phyloP scores from a whole-genome alignment of 2,329 filamentous ascomycete species.

The Talaromyces sp. region DNA sequence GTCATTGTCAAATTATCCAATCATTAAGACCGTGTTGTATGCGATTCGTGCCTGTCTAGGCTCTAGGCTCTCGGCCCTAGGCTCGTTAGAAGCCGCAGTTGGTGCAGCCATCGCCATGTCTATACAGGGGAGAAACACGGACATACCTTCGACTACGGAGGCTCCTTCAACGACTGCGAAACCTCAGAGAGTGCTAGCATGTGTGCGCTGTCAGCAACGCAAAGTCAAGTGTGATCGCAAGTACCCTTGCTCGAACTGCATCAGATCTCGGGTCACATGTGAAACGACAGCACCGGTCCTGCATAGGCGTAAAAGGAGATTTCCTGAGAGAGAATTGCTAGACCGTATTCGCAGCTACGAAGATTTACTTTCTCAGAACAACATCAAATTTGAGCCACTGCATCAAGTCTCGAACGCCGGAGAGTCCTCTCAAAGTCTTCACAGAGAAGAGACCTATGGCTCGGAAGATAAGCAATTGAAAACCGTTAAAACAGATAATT shows the following conservation, averaged over 20 bases:
- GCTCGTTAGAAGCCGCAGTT: neutral
- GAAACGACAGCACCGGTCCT: conserved; percentile 41
- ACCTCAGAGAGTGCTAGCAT: conserved; percentile 35
- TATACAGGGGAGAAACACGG: neutral
- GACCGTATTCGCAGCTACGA: conserved; percentile 67
- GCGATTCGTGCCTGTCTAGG: neutral
- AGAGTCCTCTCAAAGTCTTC: conserved; percentile 11
- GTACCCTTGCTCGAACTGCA: conserved; percentile 65
- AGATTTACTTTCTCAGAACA: conserved; percentile 56
- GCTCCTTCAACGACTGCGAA: neutral
- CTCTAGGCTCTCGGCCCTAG: neutral
- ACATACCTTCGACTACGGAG: neutral
- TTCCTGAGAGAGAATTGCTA: conserved; percentile 64
- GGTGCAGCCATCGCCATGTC: neutral
- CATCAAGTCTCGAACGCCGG: conserved; percentile 30
- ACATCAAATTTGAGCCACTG: conserved; percentile 63
- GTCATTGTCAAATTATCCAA: neutral
- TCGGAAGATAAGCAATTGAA: neutral
- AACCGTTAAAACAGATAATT: neutral
- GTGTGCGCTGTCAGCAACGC: conserved; percentile 68
- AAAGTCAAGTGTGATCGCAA: conserved; percentile 70
- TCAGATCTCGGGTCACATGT: conserved; percentile 58
- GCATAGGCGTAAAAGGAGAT: conserved; percentile 52
- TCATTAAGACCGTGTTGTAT: neutral
- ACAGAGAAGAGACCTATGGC: conserved; percentile 1